These are phyloP conservation scores for Guyanaporus albipodus DNA, from an alignment of 768 basidiomycete genomes.

Conservation along the genomic window DNA sequence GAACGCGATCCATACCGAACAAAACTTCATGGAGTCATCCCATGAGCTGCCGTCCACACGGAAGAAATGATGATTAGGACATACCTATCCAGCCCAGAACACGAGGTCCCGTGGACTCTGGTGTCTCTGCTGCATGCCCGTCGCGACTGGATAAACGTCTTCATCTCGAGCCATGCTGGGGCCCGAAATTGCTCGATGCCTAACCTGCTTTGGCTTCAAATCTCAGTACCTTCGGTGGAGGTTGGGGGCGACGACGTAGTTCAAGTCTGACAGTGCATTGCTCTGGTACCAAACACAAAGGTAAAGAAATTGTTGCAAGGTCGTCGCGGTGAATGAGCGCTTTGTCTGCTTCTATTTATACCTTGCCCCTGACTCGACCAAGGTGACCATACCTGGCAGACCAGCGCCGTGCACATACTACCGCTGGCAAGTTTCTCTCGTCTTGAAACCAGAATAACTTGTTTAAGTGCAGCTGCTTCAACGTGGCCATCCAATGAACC, in stretches of 20 bases:
- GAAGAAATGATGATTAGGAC: not conserved
- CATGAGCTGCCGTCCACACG: too few species aligned
- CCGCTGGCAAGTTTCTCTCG: not conserved
- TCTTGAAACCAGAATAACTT: not conserved
- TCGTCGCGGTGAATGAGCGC: too few species aligned
- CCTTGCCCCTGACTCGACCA: slow-evolving; percentile 1
- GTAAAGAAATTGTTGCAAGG: too few species aligned
- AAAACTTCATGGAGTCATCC: slow-evolving; percentile 36
- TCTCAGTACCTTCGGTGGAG: too few species aligned
- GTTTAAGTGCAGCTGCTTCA: slow-evolving; percentile 6
- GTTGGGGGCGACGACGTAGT: too few species aligned
- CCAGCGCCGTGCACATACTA: too few species aligned
- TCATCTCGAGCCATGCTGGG: slow-evolving; percentile 41
- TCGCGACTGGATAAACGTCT: slow-evolving; percentile 54
- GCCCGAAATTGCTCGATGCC: not conserved
- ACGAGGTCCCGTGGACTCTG: slow-evolving; percentile 49
- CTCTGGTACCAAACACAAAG: too few species aligned
- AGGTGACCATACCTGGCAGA: slow-evolving; percentile 10
- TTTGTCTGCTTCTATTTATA: slow-evolving; percentile 15
- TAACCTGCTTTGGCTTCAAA: too few species aligned
- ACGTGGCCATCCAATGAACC: not conserved
- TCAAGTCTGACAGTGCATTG: too few species aligned
- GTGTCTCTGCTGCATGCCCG: slow-evolving; percentile 52
- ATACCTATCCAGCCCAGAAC: slow-evolving; percentile 59
- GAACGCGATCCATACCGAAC: slow-evolving; percentile 61